Evolutionary conservation across 2,329 filamentous ascomycete genomes (phyloP), one percentile per base, ranked within the genome.

Genomic region (Cercospora janseana): DNA sequence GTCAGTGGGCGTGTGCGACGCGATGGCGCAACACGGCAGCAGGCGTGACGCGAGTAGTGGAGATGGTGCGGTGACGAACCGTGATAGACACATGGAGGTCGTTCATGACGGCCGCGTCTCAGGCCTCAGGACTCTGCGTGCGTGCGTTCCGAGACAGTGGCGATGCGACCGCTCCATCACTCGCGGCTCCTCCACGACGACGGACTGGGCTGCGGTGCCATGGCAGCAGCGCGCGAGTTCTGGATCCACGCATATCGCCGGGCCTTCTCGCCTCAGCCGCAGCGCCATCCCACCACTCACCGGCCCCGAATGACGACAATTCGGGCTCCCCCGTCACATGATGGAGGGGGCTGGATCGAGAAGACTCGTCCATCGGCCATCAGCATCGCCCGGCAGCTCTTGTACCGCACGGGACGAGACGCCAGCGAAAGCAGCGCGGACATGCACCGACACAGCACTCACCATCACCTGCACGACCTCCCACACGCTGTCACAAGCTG

Each of bases 1-100:
- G 32, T 55, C 48, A 55, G 49, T 38, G n/a, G n/a, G n/a, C n/a
- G n/a, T n/a, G 9, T 29, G 20, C 27, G n/a, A n/a, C 23, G 21
- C 35, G 20, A 23, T 40, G 35, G 35, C 20, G 20, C 20, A 20
- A 37, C 18, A 37, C 18, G 16, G n/a, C 10, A 10, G 34, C 34
- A 23, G 20, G 35, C 26, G 35, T 23, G n/a, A 40, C 35, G 7
- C 35, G 35, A 40, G 35, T 9, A 24, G 41, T 32, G 41, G 41
- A 44, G 35, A 40, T 40, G 35, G 10, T 8, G 24, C 32, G 29
- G 40, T 26, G 20, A 58, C 56, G 48, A 16, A 58, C 56, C 45
- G 48, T 49, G 32, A 58, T 47, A 43, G 43, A 48, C 18, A 58
- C 51, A n/a, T 51, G 52, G n/a, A 43, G 32, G 6, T 58, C 55